These are phyloP conservation scores for Meyerozyma sp. DNA, from an alignment of 1,139 yeast genomes.

Conservation along the genomic window DNA sequence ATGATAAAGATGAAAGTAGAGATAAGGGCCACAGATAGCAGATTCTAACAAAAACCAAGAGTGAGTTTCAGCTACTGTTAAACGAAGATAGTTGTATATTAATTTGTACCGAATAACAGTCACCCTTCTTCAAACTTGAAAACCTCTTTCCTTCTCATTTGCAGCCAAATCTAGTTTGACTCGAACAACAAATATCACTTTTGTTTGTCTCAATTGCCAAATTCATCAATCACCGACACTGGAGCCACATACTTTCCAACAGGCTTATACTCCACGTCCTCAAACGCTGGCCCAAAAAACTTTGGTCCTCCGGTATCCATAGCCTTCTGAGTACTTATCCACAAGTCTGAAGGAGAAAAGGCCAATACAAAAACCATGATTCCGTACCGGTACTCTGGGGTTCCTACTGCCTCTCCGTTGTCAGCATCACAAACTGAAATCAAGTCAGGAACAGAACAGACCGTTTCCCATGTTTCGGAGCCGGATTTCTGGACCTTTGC, in stretches of 20 bases:
- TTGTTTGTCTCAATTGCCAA: too few relatives aligned
- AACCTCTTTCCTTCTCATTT: too few relatives aligned
- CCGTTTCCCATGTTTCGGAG: conserved; percentile 13
- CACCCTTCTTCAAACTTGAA: too few relatives aligned
- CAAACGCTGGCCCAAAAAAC: conserved; percentile 26
- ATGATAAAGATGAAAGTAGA: too few relatives aligned
- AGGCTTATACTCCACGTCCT: conserved; percentile 27
- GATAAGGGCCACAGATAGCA: too few relatives aligned
- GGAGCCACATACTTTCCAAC: conserved; percentile 29
- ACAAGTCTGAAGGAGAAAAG: conserved; percentile 31
- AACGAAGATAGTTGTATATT: too few relatives aligned
- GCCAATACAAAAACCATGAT: conserved; percentile 35
- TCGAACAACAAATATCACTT: too few relatives aligned
- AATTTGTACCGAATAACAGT: too few relatives aligned
- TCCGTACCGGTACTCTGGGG: conserved; percentile 44
- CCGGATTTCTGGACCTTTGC: conserved; percentile 18
- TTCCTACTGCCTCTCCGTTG: conserved; percentile 43
- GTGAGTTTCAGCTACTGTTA: too few relatives aligned
- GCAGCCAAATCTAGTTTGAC: too few relatives aligned
- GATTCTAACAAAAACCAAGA: too few relatives aligned
- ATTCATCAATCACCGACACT: conserved; percentile 37
- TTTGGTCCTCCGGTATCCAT: conserved; percentile 37
- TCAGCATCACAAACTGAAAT: conserved; percentile 38
- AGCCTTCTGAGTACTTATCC: conserved; percentile 33
- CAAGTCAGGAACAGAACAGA: conserved; percentile 42